These are phyloP conservation scores for Penicillium freii DNA, from an alignment of 2,329 filamentous ascomycete species.

Conservation along the genomic window DNA sequence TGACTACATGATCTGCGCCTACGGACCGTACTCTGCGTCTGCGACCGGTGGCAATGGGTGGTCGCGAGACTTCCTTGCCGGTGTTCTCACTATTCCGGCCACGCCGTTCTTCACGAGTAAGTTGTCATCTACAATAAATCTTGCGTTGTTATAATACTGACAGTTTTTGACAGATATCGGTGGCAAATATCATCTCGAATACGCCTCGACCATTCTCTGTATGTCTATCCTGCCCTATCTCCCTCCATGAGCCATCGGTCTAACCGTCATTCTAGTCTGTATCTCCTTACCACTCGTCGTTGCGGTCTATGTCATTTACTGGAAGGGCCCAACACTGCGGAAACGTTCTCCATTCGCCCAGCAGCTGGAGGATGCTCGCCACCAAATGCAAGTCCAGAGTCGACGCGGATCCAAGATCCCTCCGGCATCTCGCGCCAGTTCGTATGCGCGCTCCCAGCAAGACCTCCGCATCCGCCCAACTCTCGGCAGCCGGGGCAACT, in stretches of 20 bases:
- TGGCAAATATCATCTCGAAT: constrained; percentile 54
- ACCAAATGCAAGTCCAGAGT: constrained; percentile 30
- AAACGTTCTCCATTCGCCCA: constrained; percentile 64
- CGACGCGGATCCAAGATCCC: constrained; percentile 37
- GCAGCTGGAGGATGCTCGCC: constrained; percentile 52
- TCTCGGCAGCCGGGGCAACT: constrained; percentile 36
- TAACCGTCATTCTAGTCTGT: constrained; percentile 33
- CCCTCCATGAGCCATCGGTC: background rate
- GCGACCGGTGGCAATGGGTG: constrained; percentile 68
- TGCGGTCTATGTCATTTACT: constrained; percentile 67
- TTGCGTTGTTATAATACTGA: constrained; percentile 3
- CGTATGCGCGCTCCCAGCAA: constrained; percentile 41
- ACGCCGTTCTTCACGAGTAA: constrained; percentile 50
- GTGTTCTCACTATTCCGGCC: constrained; percentile 61
- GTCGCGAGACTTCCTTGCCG: constrained; percentile 63
- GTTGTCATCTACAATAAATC: constrained; percentile 12
- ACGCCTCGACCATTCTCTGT: constrained; percentile 62
- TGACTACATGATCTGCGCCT: constrained; percentile 67
- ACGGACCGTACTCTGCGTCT: constrained; percentile 64
- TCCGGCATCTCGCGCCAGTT: constrained; percentile 36
- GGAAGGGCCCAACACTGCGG: constrained; percentile 60
- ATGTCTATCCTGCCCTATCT: background rate
- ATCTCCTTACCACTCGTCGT: constrained; percentile 62
- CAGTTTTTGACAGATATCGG: constrained; percentile 48
- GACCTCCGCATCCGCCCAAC: constrained; percentile 38